Conservation (phyloP, 176 grass and related monocot genomes). For the Typha latifolia region DNA sequence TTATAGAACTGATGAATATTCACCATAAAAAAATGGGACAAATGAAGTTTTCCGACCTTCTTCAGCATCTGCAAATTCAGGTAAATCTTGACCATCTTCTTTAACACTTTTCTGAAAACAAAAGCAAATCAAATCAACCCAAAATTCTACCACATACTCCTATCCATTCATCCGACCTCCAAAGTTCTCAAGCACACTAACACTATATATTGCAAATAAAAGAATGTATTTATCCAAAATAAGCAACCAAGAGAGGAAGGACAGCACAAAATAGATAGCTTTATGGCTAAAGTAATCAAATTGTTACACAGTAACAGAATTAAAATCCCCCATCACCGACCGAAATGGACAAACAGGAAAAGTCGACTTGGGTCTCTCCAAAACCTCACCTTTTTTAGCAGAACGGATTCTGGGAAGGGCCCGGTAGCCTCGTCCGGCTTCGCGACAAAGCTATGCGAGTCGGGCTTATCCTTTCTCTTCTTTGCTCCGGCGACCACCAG, state of each 20-base stretch:
- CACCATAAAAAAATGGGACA: background rate
- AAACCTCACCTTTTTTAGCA: slow-evolving; percentile 56
- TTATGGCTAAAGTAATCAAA: slow-evolving; percentile 4
- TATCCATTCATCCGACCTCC: background rate
- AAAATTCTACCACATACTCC: background rate
- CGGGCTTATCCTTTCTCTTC: slow-evolving; percentile 25
- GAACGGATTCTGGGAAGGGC: slow-evolving; percentile 66
- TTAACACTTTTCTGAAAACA: slow-evolving; percentile 49
- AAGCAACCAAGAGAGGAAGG: no score
- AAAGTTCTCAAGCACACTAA: slow-evolving; percentile 2
- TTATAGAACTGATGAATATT: slow-evolving; percentile 1
- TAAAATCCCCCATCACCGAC: background rate
- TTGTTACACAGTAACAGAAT: background rate
- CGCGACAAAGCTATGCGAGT: slow-evolving; percentile 31
- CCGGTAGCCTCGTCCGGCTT: slow-evolving; percentile 44
- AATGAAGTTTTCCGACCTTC: slow-evolving; percentile 37
- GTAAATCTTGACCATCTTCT: slow-evolving; percentile 53
- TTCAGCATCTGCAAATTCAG: slow-evolving; percentile 78
- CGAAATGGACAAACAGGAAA: background rate
- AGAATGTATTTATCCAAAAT: no score
- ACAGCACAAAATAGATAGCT: background rate
- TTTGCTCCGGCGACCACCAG: slow-evolving; percentile 25
- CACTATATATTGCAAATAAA: background rate
- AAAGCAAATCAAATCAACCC: slow-evolving; percentile 1
- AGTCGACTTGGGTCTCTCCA: background rate